Evolutionary conservation across 2,329 filamentous ascomycete species (phyloP).

Genomic region (Didymella lethalis): DNA sequence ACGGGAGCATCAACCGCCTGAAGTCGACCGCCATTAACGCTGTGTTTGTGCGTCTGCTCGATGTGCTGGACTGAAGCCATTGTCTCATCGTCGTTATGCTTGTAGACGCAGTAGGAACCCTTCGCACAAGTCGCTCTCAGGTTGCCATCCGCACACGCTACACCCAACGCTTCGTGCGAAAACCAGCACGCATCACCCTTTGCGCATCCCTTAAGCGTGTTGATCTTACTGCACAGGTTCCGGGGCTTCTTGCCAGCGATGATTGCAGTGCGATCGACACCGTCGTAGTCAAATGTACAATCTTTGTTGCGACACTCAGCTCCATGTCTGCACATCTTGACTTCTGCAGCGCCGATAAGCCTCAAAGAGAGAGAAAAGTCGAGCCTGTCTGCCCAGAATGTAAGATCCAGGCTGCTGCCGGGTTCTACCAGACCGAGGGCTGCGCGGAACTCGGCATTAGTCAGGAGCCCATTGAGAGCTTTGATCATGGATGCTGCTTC

Average conservation of each 20-base stretch:
- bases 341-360: background rate
- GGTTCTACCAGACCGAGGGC: background rate
- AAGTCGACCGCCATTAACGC: too few relatives aligned
- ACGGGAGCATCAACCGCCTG: background rate
- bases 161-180: slow-evolving; percentile 1
- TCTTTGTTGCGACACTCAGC: background rate
- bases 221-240: slow-evolving; percentile 3
- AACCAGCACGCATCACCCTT: slow-evolving; percentile 9
- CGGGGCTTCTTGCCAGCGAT: background rate
- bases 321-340: slow-evolving; percentile 4
- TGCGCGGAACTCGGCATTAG: background rate
- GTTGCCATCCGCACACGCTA: background rate
- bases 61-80: background rate
- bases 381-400: background rate
- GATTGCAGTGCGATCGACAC: background rate
- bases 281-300: slow-evolving; percentile 1
- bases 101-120: slow-evolving; percentile 2
- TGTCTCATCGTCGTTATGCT: background rate
- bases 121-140: slow-evolving; percentile 1
- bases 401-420: background rate
- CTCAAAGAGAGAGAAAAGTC: slow-evolving; percentile 1
- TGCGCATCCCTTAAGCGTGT: background rate
- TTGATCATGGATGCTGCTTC: slow-evolving; percentile 8
- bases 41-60: background rate
- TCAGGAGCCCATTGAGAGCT: background rate